Evolutionary conservation across 345 rosid species (phyloP).

Genomic region (Brassica carinata): DNA sequence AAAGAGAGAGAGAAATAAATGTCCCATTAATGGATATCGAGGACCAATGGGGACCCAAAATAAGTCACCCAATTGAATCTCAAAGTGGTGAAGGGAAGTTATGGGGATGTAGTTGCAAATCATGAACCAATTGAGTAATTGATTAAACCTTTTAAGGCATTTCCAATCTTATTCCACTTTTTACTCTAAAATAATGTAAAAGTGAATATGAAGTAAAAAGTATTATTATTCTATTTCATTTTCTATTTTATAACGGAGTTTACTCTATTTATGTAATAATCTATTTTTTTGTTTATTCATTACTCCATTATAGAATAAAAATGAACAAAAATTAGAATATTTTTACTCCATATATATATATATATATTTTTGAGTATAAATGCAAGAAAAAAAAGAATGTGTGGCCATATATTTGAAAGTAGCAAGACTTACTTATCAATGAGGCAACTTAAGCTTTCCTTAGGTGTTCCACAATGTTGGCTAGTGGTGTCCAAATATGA

Average conservation of each 20-base stretch:
- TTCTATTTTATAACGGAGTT: no score
- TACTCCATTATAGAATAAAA: no score
- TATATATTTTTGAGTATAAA: background rate
- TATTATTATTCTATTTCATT: no score
- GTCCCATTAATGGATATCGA: constrained; percentile 18
- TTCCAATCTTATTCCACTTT: no score
- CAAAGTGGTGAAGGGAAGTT: constrained; percentile 18
- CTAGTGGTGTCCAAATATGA: constrained; percentile 37
- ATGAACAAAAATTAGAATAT: no score
- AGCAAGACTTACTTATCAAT: constrained; percentile 9
- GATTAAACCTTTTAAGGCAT: background rate
- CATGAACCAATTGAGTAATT: constrained; percentile 14
- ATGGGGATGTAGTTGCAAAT: constrained; percentile 20
- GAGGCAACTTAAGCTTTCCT: constrained; percentile 23
- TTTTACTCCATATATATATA: no score
- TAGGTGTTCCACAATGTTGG: constrained; percentile 33
- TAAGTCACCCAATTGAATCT: constrained; percentile 22
- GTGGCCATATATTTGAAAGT: constrained; percentile 7
- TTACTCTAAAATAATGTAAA: no score
- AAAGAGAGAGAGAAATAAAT: background rate
- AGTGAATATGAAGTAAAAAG: no score
- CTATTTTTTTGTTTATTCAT: no score
- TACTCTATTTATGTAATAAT: no score
- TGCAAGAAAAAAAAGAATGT: background rate
- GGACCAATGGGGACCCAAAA: constrained; percentile 36